These are phyloP conservation scores for Starmerella apicola DNA, from an alignment of 805 yeast species.

Conservation along the genomic window DNA sequence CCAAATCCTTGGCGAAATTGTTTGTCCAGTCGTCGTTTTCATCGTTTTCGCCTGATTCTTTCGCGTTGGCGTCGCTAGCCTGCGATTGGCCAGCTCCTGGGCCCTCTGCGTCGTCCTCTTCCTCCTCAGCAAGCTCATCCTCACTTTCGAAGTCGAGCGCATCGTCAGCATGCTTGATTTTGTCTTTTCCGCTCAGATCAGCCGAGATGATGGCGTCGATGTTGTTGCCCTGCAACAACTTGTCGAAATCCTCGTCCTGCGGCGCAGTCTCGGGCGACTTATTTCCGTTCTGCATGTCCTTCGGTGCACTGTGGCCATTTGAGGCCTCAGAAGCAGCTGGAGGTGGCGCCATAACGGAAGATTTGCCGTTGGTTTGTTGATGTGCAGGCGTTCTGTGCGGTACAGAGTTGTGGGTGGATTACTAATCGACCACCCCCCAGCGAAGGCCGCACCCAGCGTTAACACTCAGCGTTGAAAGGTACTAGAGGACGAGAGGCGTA, in stretches of 20 bases:
- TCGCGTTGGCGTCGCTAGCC: slow-evolving; percentile 17
- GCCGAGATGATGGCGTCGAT: slow-evolving; percentile 24
- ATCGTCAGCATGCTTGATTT: slow-evolving; percentile 70
- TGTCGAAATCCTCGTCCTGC: slow-evolving; percentile 27
- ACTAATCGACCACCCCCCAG: too few relatives aligned
- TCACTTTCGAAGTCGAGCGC: slow-evolving; percentile 92
- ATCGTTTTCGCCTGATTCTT: slow-evolving; percentile 16
- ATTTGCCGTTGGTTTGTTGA: too few relatives aligned
- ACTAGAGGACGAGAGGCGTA: too few relatives aligned
- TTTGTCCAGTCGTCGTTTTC: slow-evolving; percentile 24
- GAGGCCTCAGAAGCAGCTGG: too few relatives aligned
- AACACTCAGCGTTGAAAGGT: too few relatives aligned
- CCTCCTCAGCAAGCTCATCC: slow-evolving; percentile 90
- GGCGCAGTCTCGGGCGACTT: too few relatives aligned
- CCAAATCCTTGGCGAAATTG: slow-evolving; percentile 27
- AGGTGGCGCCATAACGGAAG: too few relatives aligned
- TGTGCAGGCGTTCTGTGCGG: too few relatives aligned
- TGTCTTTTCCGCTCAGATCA: slow-evolving; percentile 33
- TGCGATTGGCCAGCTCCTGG: slow-evolving; percentile 24
- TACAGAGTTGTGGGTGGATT: too few relatives aligned
- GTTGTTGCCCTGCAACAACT: slow-evolving; percentile 22
- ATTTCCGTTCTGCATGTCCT: too few relatives aligned
- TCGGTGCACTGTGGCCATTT: too few relatives aligned
- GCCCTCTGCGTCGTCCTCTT: slow-evolving; percentile 30
- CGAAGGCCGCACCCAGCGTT: too few relatives aligned